Evolutionary conservation across 179 eudicot genomes (phyloP).

Genomic region (Silene noctiflora): DNA sequence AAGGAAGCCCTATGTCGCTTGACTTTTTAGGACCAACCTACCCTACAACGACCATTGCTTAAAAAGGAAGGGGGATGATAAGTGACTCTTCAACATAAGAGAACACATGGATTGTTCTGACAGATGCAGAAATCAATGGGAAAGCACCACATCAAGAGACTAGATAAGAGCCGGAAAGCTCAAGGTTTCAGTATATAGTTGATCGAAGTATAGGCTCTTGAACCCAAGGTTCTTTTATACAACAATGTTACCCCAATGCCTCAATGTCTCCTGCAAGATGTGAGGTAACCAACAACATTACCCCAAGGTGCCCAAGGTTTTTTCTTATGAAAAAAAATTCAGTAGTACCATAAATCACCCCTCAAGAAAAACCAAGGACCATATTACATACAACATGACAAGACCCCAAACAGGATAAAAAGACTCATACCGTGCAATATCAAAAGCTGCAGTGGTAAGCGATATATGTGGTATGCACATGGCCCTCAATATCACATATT

Average conservation of each 20-base stretch:
- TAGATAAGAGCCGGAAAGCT: background rate
- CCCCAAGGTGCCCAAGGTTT: too few relatives aligned
- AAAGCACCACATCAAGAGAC: background rate
- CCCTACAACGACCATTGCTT: background rate
- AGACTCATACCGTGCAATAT: background rate
- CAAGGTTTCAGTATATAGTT: background rate
- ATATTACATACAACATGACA: background rate
- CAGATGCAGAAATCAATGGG: slow-evolving; percentile 1
- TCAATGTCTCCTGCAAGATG: too few relatives aligned
- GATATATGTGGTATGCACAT: too few relatives aligned
- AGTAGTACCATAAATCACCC: background rate
- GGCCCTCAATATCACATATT: too few relatives aligned
- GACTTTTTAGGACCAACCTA: background rate
- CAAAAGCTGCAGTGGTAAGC: too few relatives aligned
- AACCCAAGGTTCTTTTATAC: background rate
- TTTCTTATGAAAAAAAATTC: background rate
- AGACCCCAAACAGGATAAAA: background rate
- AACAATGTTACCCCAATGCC: too few relatives aligned
- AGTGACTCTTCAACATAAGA: background rate
- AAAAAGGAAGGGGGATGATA: background rate
- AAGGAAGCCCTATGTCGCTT: background rate
- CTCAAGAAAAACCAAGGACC: background rate
- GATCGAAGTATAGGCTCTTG: background rate
- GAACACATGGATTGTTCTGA: background rate
- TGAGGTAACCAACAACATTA: too few relatives aligned